Evolutionary conservation across 2,329 filamentous ascomycete species (phyloP).

Genomic region (Neophaeococcomyces aloes): DNA sequence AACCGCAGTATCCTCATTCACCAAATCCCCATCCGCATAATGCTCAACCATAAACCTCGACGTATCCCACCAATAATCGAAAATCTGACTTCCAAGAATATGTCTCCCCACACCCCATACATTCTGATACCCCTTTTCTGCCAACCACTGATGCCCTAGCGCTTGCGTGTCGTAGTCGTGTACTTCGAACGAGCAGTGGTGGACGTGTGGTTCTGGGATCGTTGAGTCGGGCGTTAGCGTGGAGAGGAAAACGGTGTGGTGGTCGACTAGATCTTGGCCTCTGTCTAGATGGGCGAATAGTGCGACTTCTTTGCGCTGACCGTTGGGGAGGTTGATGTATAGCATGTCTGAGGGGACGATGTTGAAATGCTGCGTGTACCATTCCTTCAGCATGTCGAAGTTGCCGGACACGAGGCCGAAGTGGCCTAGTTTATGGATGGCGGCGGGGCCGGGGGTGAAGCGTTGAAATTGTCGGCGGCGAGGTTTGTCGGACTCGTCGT

Average conservation of each 20-base stretch:
- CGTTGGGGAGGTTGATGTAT: slow-evolving; percentile 24
- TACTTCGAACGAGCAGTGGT: slow-evolving; percentile 60
- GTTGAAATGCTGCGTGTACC: slow-evolving; percentile 40
- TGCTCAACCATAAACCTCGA: slow-evolving; percentile 56
- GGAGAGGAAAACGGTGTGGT: slow-evolving; percentile 44
- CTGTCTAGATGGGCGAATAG: slow-evolving; percentile 43
- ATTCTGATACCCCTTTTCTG: slow-evolving; percentile 49
- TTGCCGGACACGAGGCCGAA: slow-evolving; percentile 34
- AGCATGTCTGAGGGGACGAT: slow-evolving; percentile 38
- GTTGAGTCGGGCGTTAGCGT: slow-evolving; percentile 13
- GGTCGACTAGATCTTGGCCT: slow-evolving; percentile 38
- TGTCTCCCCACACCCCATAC: slow-evolving; percentile 64
- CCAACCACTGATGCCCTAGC: slow-evolving; percentile 59
- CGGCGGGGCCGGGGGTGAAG: slow-evolving; percentile 38
- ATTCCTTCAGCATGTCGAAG: slow-evolving; percentile 30
- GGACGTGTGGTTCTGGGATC: slow-evolving; percentile 39
- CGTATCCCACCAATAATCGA: slow-evolving; percentile 62
- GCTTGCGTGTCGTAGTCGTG: slow-evolving; percentile 62
- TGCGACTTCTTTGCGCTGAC: slow-evolving; percentile 25
- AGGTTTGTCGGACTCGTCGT: slow-evolving; percentile 30
- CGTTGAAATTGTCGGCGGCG: slow-evolving; percentile 31
- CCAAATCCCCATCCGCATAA: slow-evolving; percentile 56
- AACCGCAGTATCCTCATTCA: slow-evolving; percentile 25
- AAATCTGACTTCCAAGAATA: slow-evolving; percentile 60
- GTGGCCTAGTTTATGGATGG: slow-evolving; percentile 42